Base-by-base conservation (phyloP, 257 asterid genomes). In the Craterostigma plantagineum region DNA sequence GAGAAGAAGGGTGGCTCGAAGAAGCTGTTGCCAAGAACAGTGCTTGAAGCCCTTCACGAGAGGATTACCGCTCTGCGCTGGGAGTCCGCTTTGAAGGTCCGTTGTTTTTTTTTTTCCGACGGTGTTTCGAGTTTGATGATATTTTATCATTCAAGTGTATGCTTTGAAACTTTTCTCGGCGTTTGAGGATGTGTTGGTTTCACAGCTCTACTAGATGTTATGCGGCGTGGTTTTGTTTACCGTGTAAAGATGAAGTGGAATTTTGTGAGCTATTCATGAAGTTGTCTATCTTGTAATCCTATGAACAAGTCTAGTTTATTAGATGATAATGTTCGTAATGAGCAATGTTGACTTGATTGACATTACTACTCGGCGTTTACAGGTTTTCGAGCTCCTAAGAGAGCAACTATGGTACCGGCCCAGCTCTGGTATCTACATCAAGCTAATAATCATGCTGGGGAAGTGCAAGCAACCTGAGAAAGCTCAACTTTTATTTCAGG, bases 391-490 rank as follows among this genome's bases (percentile, higher is more conserved):
- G 34, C 95, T 87, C 60, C 98, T 87, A 10, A 82, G 81, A 0
- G 93, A 87, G 69, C 98, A 87, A 71, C 74, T 73, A 0, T 87
- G 98, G 98, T 87, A 87, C 83, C 63, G 60, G 61, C 95, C 98
- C 9, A 71, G 72, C 47, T 13, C 64, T 10, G 86, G 93, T 46
- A 59, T 82, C 49, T 87, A 87, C 51, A 69, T 82, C 54, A 82
- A 79, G 77, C 68, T 87, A 51, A 87, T 87, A 43, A 84, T 75
- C 54, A 87, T 87, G 98, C 93, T 44, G 98, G 98, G n/a, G 48
- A 87, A 87, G 59, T 82, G 98, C 62, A 87, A 79, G 86, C 95
- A 87, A 63, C 97, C 95, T 6, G 98, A 82, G 73, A 87, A 66
- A 65, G 98, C 98, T 53, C 82, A 59, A 43, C 66, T 69, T 39